These are phyloP conservation scores for Amorphotheca resinae DNA, from an alignment of 495 filamentous ascomycete genomes.

Conservation along the genomic window DNA sequence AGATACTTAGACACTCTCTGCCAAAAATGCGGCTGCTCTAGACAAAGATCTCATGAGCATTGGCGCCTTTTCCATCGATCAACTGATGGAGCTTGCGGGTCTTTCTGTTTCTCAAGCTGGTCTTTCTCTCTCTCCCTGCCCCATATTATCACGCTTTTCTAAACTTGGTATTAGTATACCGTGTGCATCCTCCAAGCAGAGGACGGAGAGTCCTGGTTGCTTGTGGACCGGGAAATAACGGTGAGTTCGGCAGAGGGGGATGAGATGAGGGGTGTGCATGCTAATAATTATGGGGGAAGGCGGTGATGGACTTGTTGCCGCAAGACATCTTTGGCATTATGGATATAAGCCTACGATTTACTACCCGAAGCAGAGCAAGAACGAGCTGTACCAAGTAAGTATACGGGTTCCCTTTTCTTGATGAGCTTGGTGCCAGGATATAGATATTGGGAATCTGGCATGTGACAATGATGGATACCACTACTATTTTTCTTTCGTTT, in stretches of 20 bases:
- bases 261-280: background rate
- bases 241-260: conserved; percentile 37
- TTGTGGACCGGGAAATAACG: conserved; percentile 92
- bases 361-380: conserved; percentile 84
- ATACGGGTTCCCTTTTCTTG: background rate
- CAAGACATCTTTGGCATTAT: conserved; percentile 87
- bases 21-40: conserved; percentile 75
- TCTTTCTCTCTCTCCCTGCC: conserved; percentile 23
- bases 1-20: conserved; percentile 58
- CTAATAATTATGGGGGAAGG: conserved; percentile 31
- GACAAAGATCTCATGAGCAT: conserved; percentile 90
- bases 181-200: conserved; percentile 61
- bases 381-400: conserved; percentile 72
- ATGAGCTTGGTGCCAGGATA: too few relatives aligned
- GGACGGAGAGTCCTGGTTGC: conserved; percentile 72
- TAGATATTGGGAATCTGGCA: too few relatives aligned
- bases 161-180: conserved; percentile 48
- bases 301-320: conserved; percentile 90
- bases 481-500: too few relatives aligned
- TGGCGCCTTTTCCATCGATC: conserved; percentile 88
- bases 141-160: conserved; percentile 1
- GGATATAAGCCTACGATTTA: conserved; percentile 84
- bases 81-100: conserved; percentile 94
- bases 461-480: too few relatives aligned
- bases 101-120: conserved; percentile 88